A percentile compares a stretch with the other conserved stretches of the same genome.
Evolutionary conservation across 2,329 filamentous ascomycete genomes (phyloP).

Genomic region (Neonectria ditissima): DNA sequence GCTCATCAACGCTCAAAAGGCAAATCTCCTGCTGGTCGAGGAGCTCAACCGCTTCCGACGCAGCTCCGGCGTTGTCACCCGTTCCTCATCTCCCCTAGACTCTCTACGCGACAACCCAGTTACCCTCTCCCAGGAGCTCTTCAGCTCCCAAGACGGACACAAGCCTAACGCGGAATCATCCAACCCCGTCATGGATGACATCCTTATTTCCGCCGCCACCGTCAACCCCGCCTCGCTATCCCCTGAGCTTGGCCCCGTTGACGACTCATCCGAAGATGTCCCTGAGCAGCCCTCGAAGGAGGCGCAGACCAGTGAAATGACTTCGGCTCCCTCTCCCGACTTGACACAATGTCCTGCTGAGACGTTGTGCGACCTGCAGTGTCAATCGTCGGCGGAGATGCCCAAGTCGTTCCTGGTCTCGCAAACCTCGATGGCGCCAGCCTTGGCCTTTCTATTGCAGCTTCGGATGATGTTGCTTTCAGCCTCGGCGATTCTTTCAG

Average conservation of each 20-base stretch:
- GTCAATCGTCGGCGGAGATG: slow-evolving; percentile 89
- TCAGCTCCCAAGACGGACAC: slow-evolving; percentile 60
- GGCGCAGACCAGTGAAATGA: slow-evolving; percentile 41
- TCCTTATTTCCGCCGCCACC: slow-evolving; percentile 61
- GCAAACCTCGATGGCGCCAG: slow-evolving; percentile 54
- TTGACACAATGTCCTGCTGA: slow-evolving; percentile 99
- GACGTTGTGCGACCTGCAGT: slow-evolving; percentile 99
- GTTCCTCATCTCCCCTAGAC: slow-evolving; percentile 57
- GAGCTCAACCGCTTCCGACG: slow-evolving; percentile 63
- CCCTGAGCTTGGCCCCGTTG: slow-evolving; percentile 65
- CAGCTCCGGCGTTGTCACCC: slow-evolving; percentile 55
- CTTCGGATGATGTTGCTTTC: slow-evolving; percentile 72
- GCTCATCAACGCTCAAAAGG: slow-evolving; percentile 69
- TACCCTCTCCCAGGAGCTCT: slow-evolving; percentile 70
- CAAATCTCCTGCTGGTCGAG: slow-evolving; percentile 61
- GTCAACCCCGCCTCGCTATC: slow-evolving; percentile 73
- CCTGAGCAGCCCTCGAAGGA: slow-evolving; percentile 45
- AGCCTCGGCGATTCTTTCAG: slow-evolving; percentile 77
- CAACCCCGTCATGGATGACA: slow-evolving; percentile 56
- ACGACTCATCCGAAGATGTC: slow-evolving; percentile 54
- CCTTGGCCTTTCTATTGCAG: slow-evolving; percentile 62
- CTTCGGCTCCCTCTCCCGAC: slow-evolving; percentile 73
- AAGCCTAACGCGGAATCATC: slow-evolving; percentile 45
- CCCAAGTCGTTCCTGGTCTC: slow-evolving; percentile 59
- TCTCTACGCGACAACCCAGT: slow-evolving; percentile 60